Evolutionary conservation across 768 basidiomycete species (phyloP), one percentile per base, ranked within the genome.

Genomic region (Mycena galopus): DNA sequence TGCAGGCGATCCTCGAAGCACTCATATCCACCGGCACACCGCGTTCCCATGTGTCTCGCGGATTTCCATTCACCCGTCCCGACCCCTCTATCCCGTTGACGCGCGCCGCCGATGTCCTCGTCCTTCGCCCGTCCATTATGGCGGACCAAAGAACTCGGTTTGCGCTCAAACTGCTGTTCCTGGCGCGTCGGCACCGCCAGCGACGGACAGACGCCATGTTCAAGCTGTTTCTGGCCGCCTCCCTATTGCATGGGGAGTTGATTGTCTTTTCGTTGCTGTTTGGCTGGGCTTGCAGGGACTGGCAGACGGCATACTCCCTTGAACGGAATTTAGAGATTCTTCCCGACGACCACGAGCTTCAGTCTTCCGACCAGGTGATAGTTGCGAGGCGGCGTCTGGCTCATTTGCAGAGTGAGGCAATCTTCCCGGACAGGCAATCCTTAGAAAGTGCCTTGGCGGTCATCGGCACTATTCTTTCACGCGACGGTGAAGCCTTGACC

Each of bases 201-300:
- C 82, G 86, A 33, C 87, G 91, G 53, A 88, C 89, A 2, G 81
- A 87, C n/a, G 82, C 84, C 33, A 89, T 93, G 85, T 93, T 90
- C 77, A 86, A 87, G 62, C 84, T 85, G 2, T 80, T 94, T 59
- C 84, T 95, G 73, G 83, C 87, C 4, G 86, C 91, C 11, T 93
- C 91, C 67, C 83, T 96, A 23, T 78, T 94, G 44, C 93, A 95
- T 60, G 93, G 93, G 29, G 94, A 96, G 78, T 90, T 96, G 59
- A 86, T 95, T 47, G 85, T 93, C n/a, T 94, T 89, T 0, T 91
- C 92, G 1, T 81, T 95, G 30, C 81, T 94, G 7, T 93, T 95
- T 67, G 92, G 87, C 1, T 80, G 89, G 50, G 77, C 93, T 23
- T 81, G 93, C 51, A 89, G 91, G 73, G 91, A 94, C 33, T 92